Evolutionary conservation across 2,329 filamentous ascomycete species (phyloP), one percentile per base, ranked within the genome.

Genomic region (Hypoxylon sp.): DNA sequence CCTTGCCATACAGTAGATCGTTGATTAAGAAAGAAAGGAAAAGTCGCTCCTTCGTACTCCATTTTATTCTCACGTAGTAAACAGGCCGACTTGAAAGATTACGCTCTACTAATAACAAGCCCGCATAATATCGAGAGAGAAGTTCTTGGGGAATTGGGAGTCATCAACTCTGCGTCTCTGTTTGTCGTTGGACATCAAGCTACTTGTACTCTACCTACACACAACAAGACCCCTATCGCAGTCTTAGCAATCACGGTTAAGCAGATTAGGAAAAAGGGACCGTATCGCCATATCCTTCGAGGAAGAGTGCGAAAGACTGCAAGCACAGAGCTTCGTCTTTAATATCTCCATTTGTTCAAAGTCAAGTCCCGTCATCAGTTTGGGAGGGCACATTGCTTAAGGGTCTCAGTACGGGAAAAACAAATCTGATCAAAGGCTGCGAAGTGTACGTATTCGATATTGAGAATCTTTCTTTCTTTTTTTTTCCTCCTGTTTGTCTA

Each of bases 251-350:
- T 46, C 37, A 46, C 55, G 16, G 27, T 50, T 45, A 17, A 27
- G 34, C 44, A 29, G 30, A 26, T 42, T 53, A 21, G 45, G 43
- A 43, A 37, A 48, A 32, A 34, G 43, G 27, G 35, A 49, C 43
- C 49, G 41, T 45, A 30, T 42, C 36, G 32, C 38, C 51, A 38
- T 42, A 49, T 46, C 27, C 51, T 49, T 57, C 54, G 48, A 58
- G 53, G 42, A 52, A 60, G 45, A 47, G 25, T 40, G 30, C 51
- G 37, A 56, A 57, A 74, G 77, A 76, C 71, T 71, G 75, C 71
- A 79, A 82, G 82, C 79, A 84, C 73, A 84, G 81, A 85, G 82
- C 82, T 83, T 82, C 80, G 73, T 84, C 80, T 82, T 52, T 78
- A 72, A 60, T 53, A 59, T 64, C 60, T 64, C 70, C 64, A 67